These are phyloP conservation scores for Triticum dicoccoides DNA, from an alignment of 176 grass and related monocot species.

Conservation along the genomic window DNA sequence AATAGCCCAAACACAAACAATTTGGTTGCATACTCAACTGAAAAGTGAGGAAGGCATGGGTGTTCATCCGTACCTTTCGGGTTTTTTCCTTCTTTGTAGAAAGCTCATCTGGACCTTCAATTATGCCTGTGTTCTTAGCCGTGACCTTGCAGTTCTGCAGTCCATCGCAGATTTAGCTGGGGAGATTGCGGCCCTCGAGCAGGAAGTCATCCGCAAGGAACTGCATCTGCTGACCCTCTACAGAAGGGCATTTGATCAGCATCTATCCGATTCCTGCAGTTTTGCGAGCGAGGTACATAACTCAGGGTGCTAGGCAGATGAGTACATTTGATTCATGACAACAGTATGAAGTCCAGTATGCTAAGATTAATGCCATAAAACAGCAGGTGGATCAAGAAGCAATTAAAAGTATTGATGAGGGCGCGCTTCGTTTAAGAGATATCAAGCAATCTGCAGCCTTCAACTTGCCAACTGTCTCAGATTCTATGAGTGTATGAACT, in stretches of 20 bases:
- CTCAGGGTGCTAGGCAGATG: background rate
- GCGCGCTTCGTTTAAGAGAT: conserved; percentile 44
- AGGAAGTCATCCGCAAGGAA: conserved; percentile 78
- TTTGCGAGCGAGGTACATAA: conserved; percentile 36
- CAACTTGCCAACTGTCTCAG: conserved; percentile 38
- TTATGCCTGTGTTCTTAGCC: conserved; percentile 21
- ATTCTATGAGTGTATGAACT: conserved; percentile 32
- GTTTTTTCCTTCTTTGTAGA: background rate
- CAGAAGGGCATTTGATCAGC: conserved; percentile 71
- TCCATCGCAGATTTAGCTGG: conserved; percentile 65
- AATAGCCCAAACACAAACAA: background rate
- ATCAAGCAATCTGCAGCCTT: conserved; percentile 43
- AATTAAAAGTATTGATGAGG: conserved; percentile 33
- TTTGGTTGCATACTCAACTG: background rate
- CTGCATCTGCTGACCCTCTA: conserved; percentile 80
- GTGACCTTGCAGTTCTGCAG: conserved; percentile 46
- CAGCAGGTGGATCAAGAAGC: conserved; percentile 44
- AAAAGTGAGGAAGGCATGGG: background rate
- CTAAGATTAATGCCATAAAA: conserved; percentile 14
- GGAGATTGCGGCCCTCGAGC: conserved; percentile 85
- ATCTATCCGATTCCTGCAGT: conserved; percentile 48
- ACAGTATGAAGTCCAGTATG: background rate
- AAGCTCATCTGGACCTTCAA: background rate
- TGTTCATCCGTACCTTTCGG: background rate
- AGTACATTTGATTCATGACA: background rate